These are phyloP conservation scores for Proliferodiscus dingleyae DNA, from an alignment of 2,329 filamentous ascomycete species.

Conservation along the genomic window DNA sequence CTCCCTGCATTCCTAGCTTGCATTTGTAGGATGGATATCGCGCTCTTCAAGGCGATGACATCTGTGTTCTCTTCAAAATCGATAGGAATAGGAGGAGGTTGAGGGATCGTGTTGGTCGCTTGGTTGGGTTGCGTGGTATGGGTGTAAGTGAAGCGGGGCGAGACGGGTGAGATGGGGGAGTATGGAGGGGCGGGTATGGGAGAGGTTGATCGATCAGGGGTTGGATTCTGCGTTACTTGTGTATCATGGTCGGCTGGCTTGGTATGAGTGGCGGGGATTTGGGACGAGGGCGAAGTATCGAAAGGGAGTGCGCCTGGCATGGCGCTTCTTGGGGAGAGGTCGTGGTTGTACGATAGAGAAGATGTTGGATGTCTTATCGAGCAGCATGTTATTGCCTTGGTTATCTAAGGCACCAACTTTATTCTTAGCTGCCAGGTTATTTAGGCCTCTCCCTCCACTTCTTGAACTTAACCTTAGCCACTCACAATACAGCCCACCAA, in stretches of 20 bases:
- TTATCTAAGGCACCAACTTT: no score
- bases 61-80: slow-evolving; percentile 69
- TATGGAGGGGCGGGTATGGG: slow-evolving; percentile 25
- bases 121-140: slow-evolving; percentile 41
- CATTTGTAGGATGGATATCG: slow-evolving; percentile 81
- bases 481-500: no score
- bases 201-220: slow-evolving; percentile 24
- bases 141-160: slow-evolving; percentile 33
- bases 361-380: slow-evolving; percentile 1
- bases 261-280: slow-evolving; percentile 1
- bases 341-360: not conserved
- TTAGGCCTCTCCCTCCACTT: no score
- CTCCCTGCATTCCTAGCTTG: slow-evolving; percentile 73
- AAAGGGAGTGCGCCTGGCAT: slow-evolving; percentile 25
- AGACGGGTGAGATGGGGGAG: slow-evolving; percentile 31
- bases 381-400: no score
- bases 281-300: slow-evolving; percentile 16
- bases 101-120: slow-evolving; percentile 33
- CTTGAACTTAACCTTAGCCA: no score
- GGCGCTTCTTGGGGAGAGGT: slow-evolving; percentile 1
- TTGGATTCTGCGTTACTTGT: slow-evolving; percentile 3
- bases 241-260: slow-evolving; percentile 4
- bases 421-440: no score
- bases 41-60: slow-evolving; percentile 78
- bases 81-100: slow-evolving; percentile 43